Evolutionary conservation across 2,329 filamentous ascomycete genomes (phyloP).

Genomic region (Neonectria faginata): DNA sequence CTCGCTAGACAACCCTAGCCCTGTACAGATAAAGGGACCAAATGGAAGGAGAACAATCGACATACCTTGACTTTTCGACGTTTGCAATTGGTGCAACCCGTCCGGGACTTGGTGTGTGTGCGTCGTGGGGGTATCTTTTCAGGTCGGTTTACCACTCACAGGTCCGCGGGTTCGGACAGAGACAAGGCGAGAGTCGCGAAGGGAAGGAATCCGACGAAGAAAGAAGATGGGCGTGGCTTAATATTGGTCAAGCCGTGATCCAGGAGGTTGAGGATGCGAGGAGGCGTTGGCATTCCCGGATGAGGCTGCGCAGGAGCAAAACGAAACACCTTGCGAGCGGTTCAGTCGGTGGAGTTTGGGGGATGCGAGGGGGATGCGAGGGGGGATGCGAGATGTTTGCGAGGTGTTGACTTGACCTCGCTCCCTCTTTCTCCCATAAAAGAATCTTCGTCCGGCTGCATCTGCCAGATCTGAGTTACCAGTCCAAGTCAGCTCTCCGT

Average conservation of each 20-base stretch:
- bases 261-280: slow-evolving; percentile 25
- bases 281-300: not conserved
- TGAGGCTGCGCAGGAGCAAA: no score
- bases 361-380: no score
- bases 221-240: slow-evolving; percentile 11
- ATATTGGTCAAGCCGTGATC: slow-evolving; percentile 8
- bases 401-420: slow-evolving; percentile 6
- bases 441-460: not conserved
- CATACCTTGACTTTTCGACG: slow-evolving; percentile 50
- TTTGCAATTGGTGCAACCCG: slow-evolving; percentile 49
- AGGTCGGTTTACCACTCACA: slow-evolving; percentile 45
- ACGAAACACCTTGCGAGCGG: no score
- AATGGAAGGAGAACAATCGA: slow-evolving; percentile 13
- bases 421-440: not conserved
- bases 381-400: slow-evolving; percentile 19
- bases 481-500: not conserved
- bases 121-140: slow-evolving; percentile 46
- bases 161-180: slow-evolving; percentile 39
- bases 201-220: slow-evolving; percentile 4
- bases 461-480: not conserved
- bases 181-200: slow-evolving; percentile 11
- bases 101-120: slow-evolving; percentile 51
- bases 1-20: not conserved
- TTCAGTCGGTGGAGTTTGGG: not conserved
- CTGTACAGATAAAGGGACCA: no score